Base-by-base conservation (phyloP, 2,329 filamentous ascomycete species). In the Aspergillus tamarii region DNA sequence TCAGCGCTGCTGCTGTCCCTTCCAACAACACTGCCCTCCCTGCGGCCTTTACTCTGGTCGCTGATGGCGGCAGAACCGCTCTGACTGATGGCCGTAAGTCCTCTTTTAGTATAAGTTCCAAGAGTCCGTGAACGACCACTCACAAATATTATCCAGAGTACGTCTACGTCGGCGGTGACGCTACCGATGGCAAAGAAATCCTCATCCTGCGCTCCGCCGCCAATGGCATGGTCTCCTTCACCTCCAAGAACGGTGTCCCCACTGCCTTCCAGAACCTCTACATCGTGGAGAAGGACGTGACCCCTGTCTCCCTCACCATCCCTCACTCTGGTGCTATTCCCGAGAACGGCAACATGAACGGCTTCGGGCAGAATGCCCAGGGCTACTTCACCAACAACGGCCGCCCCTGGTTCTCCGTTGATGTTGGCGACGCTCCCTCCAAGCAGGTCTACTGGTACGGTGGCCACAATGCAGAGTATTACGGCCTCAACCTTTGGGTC, bases 241-340 rank as follows among this genome's bases (percentile, higher is more conserved):
- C 70, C 41, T 65, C 69, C 32, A 57, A 70, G 64, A 11, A 63
- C 53, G 58, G 57, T 19, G 64, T 66, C 34, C 71, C 71, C 11
- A 74, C 71, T 7, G 73, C 65, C 56, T 74, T 69, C 66, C 73
- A 74, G 64, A 73, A 60, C 69, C 66, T 74, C 12, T 74, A 69
- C 62, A 61, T 74, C 26, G 56, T 74, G 21, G 67, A 72, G 48
- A 52, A 74, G 54, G 39, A 53, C 11, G 69, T 71, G 45, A 19
- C 56, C 19, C 68, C 70, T 45, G 59, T 73, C 12, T 64, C 61
- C 12, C 39, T 75, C 59, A 75, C 73, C 10, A 4, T 61, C 6
- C 73, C 73, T 45, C 73, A 75, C 72, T 75, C 73, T 30, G 73
- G 66, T 7, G 66, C 64, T 12, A 58, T 68, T 9, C 73, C 73